Evolutionary conservation across 2,329 filamentous ascomycete genomes (phyloP).

Genomic region (Penicillium sp.): DNA sequence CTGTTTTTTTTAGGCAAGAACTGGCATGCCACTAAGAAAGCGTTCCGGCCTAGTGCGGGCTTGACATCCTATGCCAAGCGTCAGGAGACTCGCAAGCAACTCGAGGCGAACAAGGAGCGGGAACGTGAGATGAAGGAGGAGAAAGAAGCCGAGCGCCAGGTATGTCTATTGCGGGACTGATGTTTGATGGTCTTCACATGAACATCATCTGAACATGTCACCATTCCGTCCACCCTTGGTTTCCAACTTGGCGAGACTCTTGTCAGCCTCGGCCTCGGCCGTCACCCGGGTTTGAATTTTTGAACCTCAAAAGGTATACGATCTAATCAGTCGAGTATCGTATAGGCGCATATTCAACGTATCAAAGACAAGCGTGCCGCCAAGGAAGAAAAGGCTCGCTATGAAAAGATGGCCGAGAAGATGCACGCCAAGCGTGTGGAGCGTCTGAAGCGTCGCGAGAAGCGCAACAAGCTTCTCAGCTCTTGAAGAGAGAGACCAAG

Average conservation of each 20-base stretch:
- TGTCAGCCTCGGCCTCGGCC: too few relatives aligned
- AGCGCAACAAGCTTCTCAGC: conserved; percentile 60
- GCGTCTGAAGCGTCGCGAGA: conserved; percentile 87
- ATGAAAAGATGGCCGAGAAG: conserved; percentile 90
- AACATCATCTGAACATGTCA: too few relatives aligned
- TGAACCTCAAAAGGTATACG: neutral
- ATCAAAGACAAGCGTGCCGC: conserved; percentile 80
- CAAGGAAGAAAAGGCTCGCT: conserved; percentile 90
- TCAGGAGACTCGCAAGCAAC: conserved; percentile 60
- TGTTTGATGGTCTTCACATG: neutral
- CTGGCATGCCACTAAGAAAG: conserved; percentile 78
- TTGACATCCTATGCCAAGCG: conserved; percentile 75
- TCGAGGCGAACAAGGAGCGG: conserved; percentile 76
- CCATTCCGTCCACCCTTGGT: too few relatives aligned
- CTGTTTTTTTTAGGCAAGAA: conserved; percentile 66
- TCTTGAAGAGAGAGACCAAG: conserved; percentile 27
- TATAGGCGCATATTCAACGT: conserved; percentile 64
- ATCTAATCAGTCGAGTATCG: conserved; percentile 2
- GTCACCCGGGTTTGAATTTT: too few relatives aligned
- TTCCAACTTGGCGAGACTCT: too few relatives aligned
- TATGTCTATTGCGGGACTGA: conserved; percentile 36
- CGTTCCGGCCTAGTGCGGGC: conserved; percentile 76
- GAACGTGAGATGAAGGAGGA: conserved; percentile 96
- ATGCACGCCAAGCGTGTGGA: conserved; percentile 97
- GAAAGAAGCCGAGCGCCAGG: conserved; percentile 82